Conservation (phyloP, 2,329 filamentous ascomycete species). For the Stachybotrys chartarum region DNA sequence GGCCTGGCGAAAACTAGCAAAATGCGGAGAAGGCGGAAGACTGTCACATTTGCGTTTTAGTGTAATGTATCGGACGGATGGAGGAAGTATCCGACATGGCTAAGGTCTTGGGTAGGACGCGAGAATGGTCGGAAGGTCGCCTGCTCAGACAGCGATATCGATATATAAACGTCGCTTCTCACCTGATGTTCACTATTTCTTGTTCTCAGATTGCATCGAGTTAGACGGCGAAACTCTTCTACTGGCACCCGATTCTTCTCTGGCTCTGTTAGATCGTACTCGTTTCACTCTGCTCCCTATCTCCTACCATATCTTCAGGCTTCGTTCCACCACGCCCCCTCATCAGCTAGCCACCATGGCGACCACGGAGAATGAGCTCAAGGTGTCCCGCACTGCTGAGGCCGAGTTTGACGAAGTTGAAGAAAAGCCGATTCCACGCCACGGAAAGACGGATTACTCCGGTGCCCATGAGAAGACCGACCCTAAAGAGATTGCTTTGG, state of each 20-base stretch:
- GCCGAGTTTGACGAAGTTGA: slow-evolving; percentile 1
- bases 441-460: slow-evolving; percentile 21
- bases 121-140: too few relatives aligned
- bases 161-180: too few relatives aligned
- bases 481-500: slow-evolving; percentile 28
- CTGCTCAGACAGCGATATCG: too few relatives aligned
- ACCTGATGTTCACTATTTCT: too few relatives aligned
- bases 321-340: neutral
- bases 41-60: too few relatives aligned
- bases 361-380: neutral
- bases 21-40: too few relatives aligned
- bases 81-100: too few relatives aligned
- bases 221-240: neutral
- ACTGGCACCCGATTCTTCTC: neutral
- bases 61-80: too few relatives aligned
- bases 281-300: neutral
- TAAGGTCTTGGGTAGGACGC: too few relatives aligned
- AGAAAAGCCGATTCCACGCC: slow-evolving; percentile 7
- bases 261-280: neutral
- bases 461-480: slow-evolving; percentile 31
- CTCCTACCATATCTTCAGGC: neutral
- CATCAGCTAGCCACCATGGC: neutral
- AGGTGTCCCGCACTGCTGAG: neutral
- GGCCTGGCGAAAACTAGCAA: too few relatives aligned
- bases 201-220: too few relatives aligned